phyloP scores from a whole-genome alignment of 768 basidiomycete genomes.

The Coprinopsis marcescibilis region DNA sequence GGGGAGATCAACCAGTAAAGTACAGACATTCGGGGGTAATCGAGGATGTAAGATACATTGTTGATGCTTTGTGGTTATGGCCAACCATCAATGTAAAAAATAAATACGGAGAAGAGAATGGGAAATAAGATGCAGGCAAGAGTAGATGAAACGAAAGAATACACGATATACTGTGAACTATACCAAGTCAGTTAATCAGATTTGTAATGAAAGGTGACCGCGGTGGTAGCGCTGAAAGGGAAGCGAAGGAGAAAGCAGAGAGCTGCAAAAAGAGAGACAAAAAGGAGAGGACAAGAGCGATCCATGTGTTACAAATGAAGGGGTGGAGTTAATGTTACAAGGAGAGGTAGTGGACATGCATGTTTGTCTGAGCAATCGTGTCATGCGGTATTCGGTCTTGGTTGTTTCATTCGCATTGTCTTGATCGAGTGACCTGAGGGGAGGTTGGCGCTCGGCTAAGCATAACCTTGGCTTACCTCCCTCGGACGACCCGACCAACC shows the following conservation, averaged over 20 bases:
- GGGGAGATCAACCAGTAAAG: no score
- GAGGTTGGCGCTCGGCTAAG: neutral
- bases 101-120: no score
- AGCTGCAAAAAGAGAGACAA: neutral
- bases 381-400: no score
- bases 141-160: neutral
- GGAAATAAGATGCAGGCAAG: neutral
- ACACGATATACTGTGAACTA: neutral
- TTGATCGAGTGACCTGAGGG: neutral
- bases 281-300: neutral
- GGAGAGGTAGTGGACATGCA: no score
- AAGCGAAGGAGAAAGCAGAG: neutral
- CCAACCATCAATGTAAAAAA: no score
- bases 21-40: no score
- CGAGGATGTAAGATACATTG: neutral
- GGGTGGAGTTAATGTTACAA: neutral
- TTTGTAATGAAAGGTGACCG: no score
- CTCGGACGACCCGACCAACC: conserved; percentile 66
- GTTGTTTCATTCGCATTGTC: neutral
- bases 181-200: no score
- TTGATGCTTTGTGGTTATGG: no score
- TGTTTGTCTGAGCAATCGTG: no score
- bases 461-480: conserved; percentile 28
- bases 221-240: neutral
- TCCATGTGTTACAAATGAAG: neutral